Conservation (phyloP, 768 basidiomycete genomes). For the Serendipita sp. region DNA sequence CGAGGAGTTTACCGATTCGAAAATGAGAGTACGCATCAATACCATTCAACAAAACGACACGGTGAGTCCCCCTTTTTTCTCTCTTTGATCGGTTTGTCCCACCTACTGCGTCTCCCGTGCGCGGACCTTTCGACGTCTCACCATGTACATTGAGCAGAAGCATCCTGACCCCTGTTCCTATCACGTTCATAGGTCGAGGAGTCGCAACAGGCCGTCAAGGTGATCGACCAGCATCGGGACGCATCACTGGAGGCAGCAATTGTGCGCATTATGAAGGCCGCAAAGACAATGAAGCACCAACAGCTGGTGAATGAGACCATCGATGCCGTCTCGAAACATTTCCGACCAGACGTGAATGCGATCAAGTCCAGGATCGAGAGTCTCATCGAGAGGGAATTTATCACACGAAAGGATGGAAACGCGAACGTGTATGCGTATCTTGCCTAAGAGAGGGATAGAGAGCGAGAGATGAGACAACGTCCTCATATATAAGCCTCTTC, state of each 20-base stretch:
- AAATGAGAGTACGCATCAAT: conserved; percentile 77
- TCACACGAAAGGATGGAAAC: conserved; percentile 9
- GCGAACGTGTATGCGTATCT: neutral
- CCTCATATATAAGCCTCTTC: no score
- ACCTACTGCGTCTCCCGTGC: no score
- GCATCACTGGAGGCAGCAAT: conserved; percentile 85
- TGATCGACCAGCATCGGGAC: conserved; percentile 78
- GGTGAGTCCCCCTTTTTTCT: conserved; percentile 24
- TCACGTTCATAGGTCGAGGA: conserved; percentile 57
- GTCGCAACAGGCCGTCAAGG: conserved; percentile 58
- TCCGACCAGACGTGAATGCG: conserved; percentile 64
- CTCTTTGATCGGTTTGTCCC: conserved; percentile 2
- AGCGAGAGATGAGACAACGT: no score
- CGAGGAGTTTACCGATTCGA: conserved; percentile 61
- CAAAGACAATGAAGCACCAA: conserved; percentile 68
- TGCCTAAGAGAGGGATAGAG: neutral
- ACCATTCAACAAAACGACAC: conserved; percentile 90
- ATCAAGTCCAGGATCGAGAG: conserved; percentile 77
- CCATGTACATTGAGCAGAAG: no score
- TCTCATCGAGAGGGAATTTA: conserved; percentile 51
- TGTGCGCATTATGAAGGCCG: conserved; percentile 89
- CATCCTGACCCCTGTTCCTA: conserved; percentile 29
- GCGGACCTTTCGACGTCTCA: no score
- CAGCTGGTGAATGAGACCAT: conserved; percentile 71
- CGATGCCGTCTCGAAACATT: conserved; percentile 75